Base-by-base conservation (phyloP, 2,329 filamentous ascomycete genomes). In the Aspergillus carbonarius region DNA sequence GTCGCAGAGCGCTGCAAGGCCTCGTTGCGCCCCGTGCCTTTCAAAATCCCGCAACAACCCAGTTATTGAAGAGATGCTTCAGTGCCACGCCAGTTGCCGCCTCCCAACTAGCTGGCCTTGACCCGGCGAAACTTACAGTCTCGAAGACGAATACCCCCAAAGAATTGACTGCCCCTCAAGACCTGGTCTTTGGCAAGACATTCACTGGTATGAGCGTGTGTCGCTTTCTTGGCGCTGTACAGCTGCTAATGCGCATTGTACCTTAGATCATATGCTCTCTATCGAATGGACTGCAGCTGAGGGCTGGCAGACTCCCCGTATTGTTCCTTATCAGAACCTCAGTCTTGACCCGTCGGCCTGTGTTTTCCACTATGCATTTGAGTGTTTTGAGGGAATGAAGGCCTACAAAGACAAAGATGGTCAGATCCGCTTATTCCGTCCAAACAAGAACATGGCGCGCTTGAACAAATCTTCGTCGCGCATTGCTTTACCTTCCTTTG, bases 341-440 rank as follows among this genome's bases (percentile, higher is more conserved):
- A 93, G 91, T 47, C 89, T 99, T 69, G 95, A 98, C 76, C 95
- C 95, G 25, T 92, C 95, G 44, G 95, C 92, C 34, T 98, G 93
- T 79, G 95, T 98, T 63, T 93, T 99, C 80, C 95, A 99, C 84
- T 99, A 99, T 78, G 95, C 92, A 50, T 98, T 98, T 73, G 91
- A 96, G 78, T 95, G 90, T 76, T 99, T 99, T 78, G 95, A 99
- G 82, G 95, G 95, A 68, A 96, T 98, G 92, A 99, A 99, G 82
- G 95, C 95, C 60, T 99, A 99, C 84, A 96, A 93, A 78, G 92
- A 96, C 79, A 86, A 84, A 70, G 74, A 85, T 44, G 91, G 91
- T 68, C 80, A 87, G 60, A 85, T 96, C 67, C 88, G 93, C 56
- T 82, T 99, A 55, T 99, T 99, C 84, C 87, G 95, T 34, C 95